These are phyloP conservation scores for Rhodotorula graminis DNA, from an alignment of 768 basidiomycete genomes.

Conservation along the genomic window DNA sequence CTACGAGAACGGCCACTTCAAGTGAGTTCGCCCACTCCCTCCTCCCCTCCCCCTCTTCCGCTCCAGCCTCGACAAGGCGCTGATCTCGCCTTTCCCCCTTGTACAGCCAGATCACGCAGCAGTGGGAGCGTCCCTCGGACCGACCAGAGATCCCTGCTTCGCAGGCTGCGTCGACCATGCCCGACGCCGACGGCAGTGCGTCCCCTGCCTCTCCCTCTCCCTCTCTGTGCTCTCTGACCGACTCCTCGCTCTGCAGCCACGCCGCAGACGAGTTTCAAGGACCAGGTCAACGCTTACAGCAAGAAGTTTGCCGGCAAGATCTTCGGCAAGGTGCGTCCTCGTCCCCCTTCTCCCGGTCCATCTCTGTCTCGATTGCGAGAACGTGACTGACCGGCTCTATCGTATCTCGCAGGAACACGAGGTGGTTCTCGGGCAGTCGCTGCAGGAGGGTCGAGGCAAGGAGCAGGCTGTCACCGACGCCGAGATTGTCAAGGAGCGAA, in stretches of 20 bases:
- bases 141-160: not conserved
- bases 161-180: conserved; percentile 11
- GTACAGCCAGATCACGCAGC: conserved; percentile 10
- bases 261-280: conserved; percentile 4
- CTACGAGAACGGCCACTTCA: conserved; percentile 7
- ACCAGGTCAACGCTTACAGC: conserved; percentile 13
- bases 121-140: conserved; percentile 2
- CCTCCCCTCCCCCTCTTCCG: too few relatives aligned
- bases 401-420: conserved; percentile 9
- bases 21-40: not conserved
- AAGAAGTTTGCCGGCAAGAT: conserved; percentile 19
- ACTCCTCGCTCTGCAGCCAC: not conserved
- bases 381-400: too few relatives aligned
- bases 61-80: not conserved
- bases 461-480: not conserved
- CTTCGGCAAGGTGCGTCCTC: conserved; percentile 11
- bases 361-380: too few relatives aligned
- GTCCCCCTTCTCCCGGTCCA: too few relatives aligned
- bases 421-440: conserved; percentile 8
- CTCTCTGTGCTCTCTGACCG: not conserved
- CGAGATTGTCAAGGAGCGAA: conserved; percentile 14
- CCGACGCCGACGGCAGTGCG: conserved; percentile 13
- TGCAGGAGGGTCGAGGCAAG: conserved; percentile 1
- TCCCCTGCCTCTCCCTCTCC: too few relatives aligned
- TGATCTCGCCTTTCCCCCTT: not conserved